A percentile compares a stretch with the other conserved stretches of the same genome.
Evolutionary conservation across 2,329 filamentous ascomycete genomes (phyloP).

Genomic region (Colletotrichum sidae): DNA sequence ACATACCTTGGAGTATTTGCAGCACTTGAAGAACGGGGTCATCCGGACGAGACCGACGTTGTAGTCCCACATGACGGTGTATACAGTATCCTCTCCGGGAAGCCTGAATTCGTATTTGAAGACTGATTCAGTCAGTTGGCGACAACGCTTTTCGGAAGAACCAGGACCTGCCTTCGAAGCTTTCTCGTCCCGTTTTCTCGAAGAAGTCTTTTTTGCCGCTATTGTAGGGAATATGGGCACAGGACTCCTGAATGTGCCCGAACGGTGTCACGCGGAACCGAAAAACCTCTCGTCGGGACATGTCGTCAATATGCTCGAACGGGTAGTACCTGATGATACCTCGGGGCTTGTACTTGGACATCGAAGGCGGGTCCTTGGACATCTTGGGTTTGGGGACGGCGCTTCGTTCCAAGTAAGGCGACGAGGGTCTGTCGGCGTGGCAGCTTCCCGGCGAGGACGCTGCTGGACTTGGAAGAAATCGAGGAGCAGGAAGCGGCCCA

Average conservation of each 20-base stretch:
- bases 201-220: constrained; percentile 93
- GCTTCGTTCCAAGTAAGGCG: constrained; percentile 42
- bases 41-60: constrained; percentile 93
- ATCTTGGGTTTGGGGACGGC: constrained; percentile 65
- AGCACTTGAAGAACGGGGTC: constrained; percentile 94
- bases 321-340: constrained; percentile 80
- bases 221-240: constrained; percentile 89
- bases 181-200: constrained; percentile 86
- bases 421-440: constrained; percentile 46
- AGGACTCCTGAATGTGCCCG: constrained; percentile 70
- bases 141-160: not conserved
- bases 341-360: constrained; percentile 70
- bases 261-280: constrained; percentile 75
- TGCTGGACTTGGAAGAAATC: constrained; percentile 55
- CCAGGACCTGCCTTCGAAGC: constrained; percentile 79
- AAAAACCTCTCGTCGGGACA: constrained; percentile 67
- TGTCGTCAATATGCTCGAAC: constrained; percentile 73
- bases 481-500: constrained; percentile 52
- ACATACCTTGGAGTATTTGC: constrained; percentile 82
- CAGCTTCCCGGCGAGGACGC: constrained; percentile 50
- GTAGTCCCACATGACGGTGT: constrained; percentile 96
- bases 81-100: constrained; percentile 74
- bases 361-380: constrained; percentile 72
- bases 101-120: constrained; percentile 86
- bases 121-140: constrained; percentile 60